Conservation (phyloP, 1,284 basidiomycete genomes). For the Moesziomyces aphidis region DNA sequence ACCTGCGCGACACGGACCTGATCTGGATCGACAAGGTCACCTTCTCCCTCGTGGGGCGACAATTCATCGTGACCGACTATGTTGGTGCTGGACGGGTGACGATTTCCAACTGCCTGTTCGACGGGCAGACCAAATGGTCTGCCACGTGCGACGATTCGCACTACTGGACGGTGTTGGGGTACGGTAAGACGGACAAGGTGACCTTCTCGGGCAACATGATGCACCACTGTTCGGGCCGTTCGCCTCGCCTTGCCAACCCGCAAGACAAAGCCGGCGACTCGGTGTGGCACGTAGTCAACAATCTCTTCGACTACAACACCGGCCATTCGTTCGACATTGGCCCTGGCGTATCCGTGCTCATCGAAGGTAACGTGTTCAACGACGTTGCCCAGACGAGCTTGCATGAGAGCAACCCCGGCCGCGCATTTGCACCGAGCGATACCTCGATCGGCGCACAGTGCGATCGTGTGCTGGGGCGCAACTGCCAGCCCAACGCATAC, state of each 20-base stretch:
- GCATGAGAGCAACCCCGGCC: constrained; percentile 21
- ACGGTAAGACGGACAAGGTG: constrained; percentile 36
- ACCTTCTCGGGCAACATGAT: constrained; percentile 38
- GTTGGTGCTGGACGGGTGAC: constrained; percentile 17
- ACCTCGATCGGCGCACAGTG: constrained; percentile 22
- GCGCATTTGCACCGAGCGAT: constrained; percentile 29
- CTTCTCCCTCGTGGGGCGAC: constrained; percentile 38
- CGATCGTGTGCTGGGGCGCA: constrained; percentile 14
- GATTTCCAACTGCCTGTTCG: constrained; percentile 41
- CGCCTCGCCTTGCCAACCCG: constrained; percentile 33
- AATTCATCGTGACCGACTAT: constrained; percentile 44
- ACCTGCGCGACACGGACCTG: constrained; percentile 36
- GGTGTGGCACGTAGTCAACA: constrained; percentile 44
- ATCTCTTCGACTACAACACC: constrained; percentile 18
- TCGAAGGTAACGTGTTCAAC: constrained; percentile 47
- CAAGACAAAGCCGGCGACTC: constrained; percentile 9
- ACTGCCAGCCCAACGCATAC: constrained; percentile 42
- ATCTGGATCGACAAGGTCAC: constrained; percentile 61
- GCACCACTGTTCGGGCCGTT: constrained; percentile 43
- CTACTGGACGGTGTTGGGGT: constrained; percentile 46
- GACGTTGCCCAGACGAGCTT: constrained; percentile 34
- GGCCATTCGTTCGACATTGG: constrained; percentile 42
- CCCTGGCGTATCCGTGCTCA: constrained; percentile 18
- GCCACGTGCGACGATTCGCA: constrained; percentile 40
- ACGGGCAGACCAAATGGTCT: constrained; percentile 39